Base-by-base conservation (phyloP, 2,329 filamentous ascomycete genomes). In the Fusarium fracticaudum region DNA sequence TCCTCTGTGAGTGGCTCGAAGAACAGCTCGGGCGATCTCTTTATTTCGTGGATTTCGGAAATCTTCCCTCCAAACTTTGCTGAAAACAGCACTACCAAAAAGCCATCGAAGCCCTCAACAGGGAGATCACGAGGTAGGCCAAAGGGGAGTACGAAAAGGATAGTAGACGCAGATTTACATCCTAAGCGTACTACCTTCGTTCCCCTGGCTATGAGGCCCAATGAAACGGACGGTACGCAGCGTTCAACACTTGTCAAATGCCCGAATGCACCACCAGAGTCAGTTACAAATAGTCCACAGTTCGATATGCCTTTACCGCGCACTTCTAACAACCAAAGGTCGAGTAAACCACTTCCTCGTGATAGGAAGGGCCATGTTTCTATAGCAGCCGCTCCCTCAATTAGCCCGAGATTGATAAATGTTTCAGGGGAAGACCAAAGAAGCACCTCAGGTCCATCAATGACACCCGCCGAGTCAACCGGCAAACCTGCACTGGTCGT, bases 31-130 rank as follows among this genome's bases (percentile, higher is more conserved):
- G 90, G 90, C 4, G 85, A 86, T 26, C 81, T 89, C 17, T 89
- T 92, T 67, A 85, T 92, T 37, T 87, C 88, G 26, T 92, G 90
- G 90, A 81, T 91, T 50, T 84, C 88, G 18, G 90, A 92, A 76
- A 90, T 92, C 61, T 92, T 92, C 69, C 90, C 90, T 24, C 84
- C 81, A 41, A 64, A 79, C 81, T 64, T 78, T 18, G 38, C 41
- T 29, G 41, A 66, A 35, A 45, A 44, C 18, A 51, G 43, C 26
- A 40, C 26, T 24, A 43, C 24, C 41, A 67, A 41, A 38, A 59
- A 50, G 53, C 20, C 57, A 51, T 37, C 40, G 37, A 66, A 59
- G 29, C 26, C 50, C 17, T 43, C 62, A 44, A 67, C 64, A 29
- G 66, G 64, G 37, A 89, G 86, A 75, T 84, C 87, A 12, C 84